Evolutionary conservation across 1,284 basidiomycete species (phyloP), one percentile per base, ranked within the genome.

Genomic region (Pascua sp.): DNA sequence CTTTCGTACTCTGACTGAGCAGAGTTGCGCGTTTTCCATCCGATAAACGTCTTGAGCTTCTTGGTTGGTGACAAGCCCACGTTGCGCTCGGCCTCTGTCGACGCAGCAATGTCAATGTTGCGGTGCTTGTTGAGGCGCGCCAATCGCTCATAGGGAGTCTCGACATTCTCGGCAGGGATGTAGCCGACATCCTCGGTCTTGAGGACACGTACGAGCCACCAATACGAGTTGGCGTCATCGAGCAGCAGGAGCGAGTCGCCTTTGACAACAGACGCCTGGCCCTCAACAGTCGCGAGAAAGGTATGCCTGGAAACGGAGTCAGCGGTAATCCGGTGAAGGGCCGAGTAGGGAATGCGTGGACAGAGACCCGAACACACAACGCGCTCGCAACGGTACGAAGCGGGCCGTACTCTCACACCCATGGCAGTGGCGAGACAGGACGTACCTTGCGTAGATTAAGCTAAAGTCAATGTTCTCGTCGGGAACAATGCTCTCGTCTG

Each of bases 111-210:
- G 73, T 98, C 95, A 56, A 98, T 89, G 75, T 99, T 99, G 41
- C 94, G 84, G 74, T 97, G 93, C 76, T 98, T 98, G 81, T 98
- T 98, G 57, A 98, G 81, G 59, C 95, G 82, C 0, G 95, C 95
- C 18, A 98, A 83, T 48, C 95, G 84, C 76, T 98, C 95, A 68
- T 93, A 97, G 0, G 95, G 96, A 0, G 96, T 98, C 77, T 98
- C 96, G 69, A 98, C 97, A 76, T 98, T 98, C 79, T 99, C 95
- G 0, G 95, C 95, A 15, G 95, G 95, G 53, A 99, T 98, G 77
- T 98, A 98, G 1, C 95, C 95, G n/a, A 99, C 91, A 70, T 97
- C 94, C 77, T 98, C 92, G 3, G 91, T 97, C 81, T 94, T 98
- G 67, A 97, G 84, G 5, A 96, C 93, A 53, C 91, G 85, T 15